Base-by-base conservation (phyloP, 805 yeast species). In the Starmerella riodocensis region DNA sequence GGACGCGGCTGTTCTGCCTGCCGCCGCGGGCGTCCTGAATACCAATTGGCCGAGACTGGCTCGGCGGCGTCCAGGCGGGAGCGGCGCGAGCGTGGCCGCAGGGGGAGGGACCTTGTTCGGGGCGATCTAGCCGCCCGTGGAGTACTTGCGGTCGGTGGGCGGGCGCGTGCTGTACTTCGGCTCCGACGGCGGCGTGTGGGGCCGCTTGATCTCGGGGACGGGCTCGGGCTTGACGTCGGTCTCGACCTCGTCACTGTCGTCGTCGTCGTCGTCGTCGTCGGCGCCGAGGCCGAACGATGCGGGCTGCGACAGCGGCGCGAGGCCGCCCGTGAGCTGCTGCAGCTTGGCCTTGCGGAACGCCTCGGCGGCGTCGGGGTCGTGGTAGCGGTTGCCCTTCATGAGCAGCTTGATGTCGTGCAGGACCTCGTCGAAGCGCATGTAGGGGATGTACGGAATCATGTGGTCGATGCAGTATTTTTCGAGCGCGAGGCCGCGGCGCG, bases 401-500 rank as follows among this genome's bases (percentile, higher is more conserved):
- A 59, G 46, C 23, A 43, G 49, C 43, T 51, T 48, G 28, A 59
- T 45, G 34, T 61, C 67, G 27, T 52, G 53, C 46, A 59, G 50
- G 37, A 65, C 61, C 36, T 64, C 67, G 43, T 55, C 56, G 54
- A 64, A 64, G 16, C 63, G 53, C 46, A 60, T 61, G 47, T 60
- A 64, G 12, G 67, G 63, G 36, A 64, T 60, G 51, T 62, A 63
- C 8, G 64, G 64, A 38, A 64, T 58, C 42, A 50, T 50, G 51
- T 64, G 57, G 47, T 60, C 58, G 32, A 55, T 41, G 49, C 69
- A 64, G 55, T 60, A 64, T 45, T 59, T 52, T 53, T 64, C 69
- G 21, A 64, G 54, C 22, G 58, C 55, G 32, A 61, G 56, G 13
- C 67, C 67, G 24, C 55, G 54, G 41, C 69, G 61, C 20, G 69